Percentiles rank a stretch among this genome's conserved stretches.
phyloP scores from a whole-genome alignment of 352 stramenopile species.

The Pythium utonaiense region DNA sequence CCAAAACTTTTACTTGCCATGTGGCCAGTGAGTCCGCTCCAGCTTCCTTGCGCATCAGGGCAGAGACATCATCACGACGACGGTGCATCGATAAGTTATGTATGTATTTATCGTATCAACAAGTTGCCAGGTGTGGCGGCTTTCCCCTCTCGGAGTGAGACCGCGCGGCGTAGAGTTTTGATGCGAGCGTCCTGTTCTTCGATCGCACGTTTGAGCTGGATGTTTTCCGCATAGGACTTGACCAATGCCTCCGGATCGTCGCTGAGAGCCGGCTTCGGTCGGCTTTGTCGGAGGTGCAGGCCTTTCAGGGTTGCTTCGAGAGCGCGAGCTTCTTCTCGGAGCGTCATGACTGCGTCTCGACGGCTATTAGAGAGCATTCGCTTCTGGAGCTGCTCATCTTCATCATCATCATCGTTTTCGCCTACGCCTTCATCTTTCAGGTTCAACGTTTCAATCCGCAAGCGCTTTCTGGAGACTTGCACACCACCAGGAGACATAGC shows the following conservation, averaged over 20 bases:
- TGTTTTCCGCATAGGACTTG: slow-evolving; percentile 19
- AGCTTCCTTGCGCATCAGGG: no score
- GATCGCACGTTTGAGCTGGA: slow-evolving; percentile 18
- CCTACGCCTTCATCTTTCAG: not conserved
- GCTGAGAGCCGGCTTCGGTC: slow-evolving; percentile 8
- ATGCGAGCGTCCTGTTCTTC: slow-evolving; percentile 17
- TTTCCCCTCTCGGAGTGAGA: slow-evolving; percentile 2
- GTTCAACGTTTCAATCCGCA: slow-evolving; percentile 8
- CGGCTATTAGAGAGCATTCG: slow-evolving; percentile 14
- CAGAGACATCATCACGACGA: no score
- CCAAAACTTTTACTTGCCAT: no score
- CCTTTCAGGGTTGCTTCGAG: slow-evolving; percentile 15
- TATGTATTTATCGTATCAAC: not conserved
- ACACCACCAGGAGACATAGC: slow-evolving; percentile 3
- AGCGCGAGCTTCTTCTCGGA: slow-evolving; percentile 14
- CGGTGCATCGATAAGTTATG: no score
- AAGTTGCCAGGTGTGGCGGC: not conserved
- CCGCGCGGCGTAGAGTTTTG: slow-evolving; percentile 8
- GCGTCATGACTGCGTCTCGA: slow-evolving; percentile 6
- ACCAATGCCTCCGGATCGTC: slow-evolving; percentile 17
- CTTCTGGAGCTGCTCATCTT: slow-evolving; percentile 7
- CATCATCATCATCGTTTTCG: slow-evolving; percentile 4
- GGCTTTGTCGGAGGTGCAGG: slow-evolving; percentile 12
- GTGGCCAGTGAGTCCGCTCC: no score
- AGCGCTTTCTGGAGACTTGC: not conserved